Evolutionary conservation across 1,284 basidiomycete genomes (phyloP).

Genomic region (Ustilago vetiveriae): DNA sequence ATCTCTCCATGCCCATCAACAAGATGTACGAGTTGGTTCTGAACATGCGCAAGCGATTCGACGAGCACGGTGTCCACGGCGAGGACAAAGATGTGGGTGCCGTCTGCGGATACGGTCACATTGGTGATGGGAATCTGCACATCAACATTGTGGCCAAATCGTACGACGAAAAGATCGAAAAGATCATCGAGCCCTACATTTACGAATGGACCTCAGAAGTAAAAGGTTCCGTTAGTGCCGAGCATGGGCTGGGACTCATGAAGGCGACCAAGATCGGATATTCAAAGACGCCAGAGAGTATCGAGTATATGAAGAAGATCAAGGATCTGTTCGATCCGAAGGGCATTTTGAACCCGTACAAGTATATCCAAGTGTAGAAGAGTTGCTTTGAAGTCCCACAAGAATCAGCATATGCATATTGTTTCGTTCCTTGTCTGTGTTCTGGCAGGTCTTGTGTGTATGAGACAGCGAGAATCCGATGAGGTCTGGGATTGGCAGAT

Average conservation of each 20-base stretch:
- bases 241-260: slow-evolving; percentile 94
- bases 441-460: too few relatives aligned
- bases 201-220: slow-evolving; percentile 83
- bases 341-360: slow-evolving; percentile 90
- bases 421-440: too few relatives aligned
- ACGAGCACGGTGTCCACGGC: slow-evolving; percentile 78
- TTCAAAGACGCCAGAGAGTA: slow-evolving; percentile 81
- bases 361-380: slow-evolving; percentile 66
- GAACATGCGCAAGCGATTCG: slow-evolving; percentile 78
- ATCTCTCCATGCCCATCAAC: slow-evolving; percentile 87
- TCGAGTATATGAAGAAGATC: slow-evolving; percentile 88
- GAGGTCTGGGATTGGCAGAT: too few relatives aligned
- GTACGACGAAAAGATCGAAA: slow-evolving; percentile 84
- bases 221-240: slow-evolving; percentile 89
- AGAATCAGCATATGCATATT: neutral
- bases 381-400: neutral
- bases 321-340: slow-evolving; percentile 91
- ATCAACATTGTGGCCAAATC: slow-evolving; percentile 88
- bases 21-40: slow-evolving; percentile 92
- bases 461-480: too few relatives aligned
- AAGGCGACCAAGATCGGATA: slow-evolving; percentile 92
- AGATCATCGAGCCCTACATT: slow-evolving; percentile 90
- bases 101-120: slow-evolving; percentile 88
- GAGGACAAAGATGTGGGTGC: slow-evolving; percentile 73
- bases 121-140: slow-evolving; percentile 96